Evolutionary conservation across 1,139 yeast species (phyloP).

Genomic region (Lodderomyces oxycetoniae): DNA sequence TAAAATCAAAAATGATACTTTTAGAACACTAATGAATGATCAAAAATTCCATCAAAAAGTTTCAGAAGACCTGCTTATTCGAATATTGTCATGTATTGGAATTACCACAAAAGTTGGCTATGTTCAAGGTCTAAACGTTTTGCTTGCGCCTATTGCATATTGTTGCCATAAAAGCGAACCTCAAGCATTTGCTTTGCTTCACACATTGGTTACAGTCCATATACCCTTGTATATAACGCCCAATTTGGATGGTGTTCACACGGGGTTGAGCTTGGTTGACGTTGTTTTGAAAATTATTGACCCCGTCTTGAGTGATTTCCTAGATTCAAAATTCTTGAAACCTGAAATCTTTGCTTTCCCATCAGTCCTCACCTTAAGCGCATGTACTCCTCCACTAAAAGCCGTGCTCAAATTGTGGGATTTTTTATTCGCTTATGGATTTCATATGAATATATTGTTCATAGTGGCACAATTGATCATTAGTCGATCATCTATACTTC

Average conservation of each 20-base stretch:
- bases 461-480: constrained; percentile 79
- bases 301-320: constrained; percentile 58
- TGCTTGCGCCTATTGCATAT: constrained; percentile 80
- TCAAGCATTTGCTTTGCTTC: constrained; percentile 73
- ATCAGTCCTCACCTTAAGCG: constrained; percentile 77
- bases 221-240: constrained; percentile 80
- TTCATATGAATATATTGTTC: constrained; percentile 80
- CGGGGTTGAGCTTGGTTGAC: constrained; percentile 69
- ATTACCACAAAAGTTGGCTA: constrained; percentile 51
- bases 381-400: constrained; percentile 81
- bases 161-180: constrained; percentile 73
- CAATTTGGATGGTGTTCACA: constrained; percentile 76
- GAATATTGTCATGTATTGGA: constrained; percentile 74
- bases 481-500: constrained; percentile 57
- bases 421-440: constrained; percentile 84
- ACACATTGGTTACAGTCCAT: constrained; percentile 50
- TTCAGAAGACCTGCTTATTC: constrained; percentile 58
- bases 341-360: constrained; percentile 91
- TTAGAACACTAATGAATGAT: constrained; percentile 80
- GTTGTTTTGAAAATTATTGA: constrained; percentile 67
- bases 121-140: constrained; percentile 89
- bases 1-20: constrained; percentile 83
- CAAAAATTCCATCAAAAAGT: constrained; percentile 60
- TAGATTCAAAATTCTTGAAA: constrained; percentile 60
- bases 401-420: constrained; percentile 86